Evolutionary conservation across 306 rosid species (phyloP).

Genomic region (Lathyrus tuberosus): DNA sequence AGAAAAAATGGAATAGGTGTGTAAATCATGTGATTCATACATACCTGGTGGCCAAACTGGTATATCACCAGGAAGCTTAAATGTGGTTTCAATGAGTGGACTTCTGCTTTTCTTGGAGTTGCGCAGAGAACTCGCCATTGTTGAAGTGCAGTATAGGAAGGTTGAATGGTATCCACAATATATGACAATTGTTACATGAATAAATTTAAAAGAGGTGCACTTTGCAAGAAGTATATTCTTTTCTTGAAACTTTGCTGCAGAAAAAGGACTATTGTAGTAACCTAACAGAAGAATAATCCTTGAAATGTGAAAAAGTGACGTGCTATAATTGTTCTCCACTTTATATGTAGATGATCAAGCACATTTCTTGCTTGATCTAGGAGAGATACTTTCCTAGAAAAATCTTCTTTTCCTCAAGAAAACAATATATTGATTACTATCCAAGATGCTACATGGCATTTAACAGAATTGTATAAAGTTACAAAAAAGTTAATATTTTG

Average conservation of each 20-base stretch:
- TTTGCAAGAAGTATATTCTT: conserved; percentile 45
- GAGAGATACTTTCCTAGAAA: not conserved
- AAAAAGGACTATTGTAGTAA: not conserved
- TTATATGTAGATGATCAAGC: not conserved
- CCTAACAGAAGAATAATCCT: not conserved
- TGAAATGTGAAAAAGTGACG: conserved; percentile 11
- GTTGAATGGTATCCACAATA: not conserved
- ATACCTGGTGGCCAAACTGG: conserved; percentile 58
- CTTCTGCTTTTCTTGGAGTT: conserved; percentile 36
- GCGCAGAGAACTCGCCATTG: conserved; percentile 50
- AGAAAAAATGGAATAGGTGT: not conserved
- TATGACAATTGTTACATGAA: not conserved
- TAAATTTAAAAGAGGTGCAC: not conserved
- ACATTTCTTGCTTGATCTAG: conserved; percentile 11
- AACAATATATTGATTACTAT: not conserved
- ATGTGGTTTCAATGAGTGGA: conserved; percentile 53
- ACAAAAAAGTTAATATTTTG: not conserved
- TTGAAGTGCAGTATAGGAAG: not conserved
- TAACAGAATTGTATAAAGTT: not conserved
- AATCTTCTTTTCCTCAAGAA: not conserved
- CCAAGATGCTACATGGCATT: not conserved
- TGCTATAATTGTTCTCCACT: not conserved
- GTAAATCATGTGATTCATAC: not conserved
- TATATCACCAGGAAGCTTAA: conserved; percentile 60
- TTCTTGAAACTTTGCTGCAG: not conserved